Conservation (phyloP, 805 yeast species). For the Cyberlindnera sargentensis region DNA sequence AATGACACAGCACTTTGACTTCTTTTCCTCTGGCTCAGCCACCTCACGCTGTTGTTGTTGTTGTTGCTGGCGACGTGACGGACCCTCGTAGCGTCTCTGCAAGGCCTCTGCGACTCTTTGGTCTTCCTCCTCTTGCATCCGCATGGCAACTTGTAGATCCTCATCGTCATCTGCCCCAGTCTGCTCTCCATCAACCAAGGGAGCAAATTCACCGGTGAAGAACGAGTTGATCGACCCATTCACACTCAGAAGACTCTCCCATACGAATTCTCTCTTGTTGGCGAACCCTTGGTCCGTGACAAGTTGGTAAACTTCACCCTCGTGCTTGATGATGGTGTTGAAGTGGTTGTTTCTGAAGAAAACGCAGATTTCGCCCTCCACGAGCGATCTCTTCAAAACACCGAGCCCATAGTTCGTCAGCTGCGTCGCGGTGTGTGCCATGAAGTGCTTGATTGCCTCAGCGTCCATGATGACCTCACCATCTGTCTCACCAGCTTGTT, state of each 20-base stretch:
- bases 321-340: conserved; percentile 53
- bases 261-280: conserved; percentile 46
- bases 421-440: conserved; percentile 65
- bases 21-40: conserved; percentile 7
- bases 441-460: conserved; percentile 36
- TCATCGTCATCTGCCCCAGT: conserved; percentile 17
- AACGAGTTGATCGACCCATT: conserved; percentile 66
- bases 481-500: conserved; percentile 17
- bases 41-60: conserved; percentile 5
- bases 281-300: conserved; percentile 70
- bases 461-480: conserved; percentile 29
- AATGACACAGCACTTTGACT: conserved; percentile 19
- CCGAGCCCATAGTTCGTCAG: conserved; percentile 62
- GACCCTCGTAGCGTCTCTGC: conserved; percentile 22
- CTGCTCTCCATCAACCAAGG: conserved; percentile 23
- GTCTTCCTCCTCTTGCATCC: conserved; percentile 53
- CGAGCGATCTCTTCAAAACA: conserved; percentile 36
- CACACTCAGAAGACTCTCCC: conserved; percentile 71
- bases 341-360: conserved; percentile 90
- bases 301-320: conserved; percentile 47
- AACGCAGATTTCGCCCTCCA: conserved; percentile 52
- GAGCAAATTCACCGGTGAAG: conserved; percentile 58
- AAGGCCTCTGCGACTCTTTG: conserved; percentile 38
- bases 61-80: neutral
- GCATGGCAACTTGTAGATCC: conserved; percentile 38